These are phyloP conservation scores for Ustilago vetiveriae DNA, from an alignment of 1,284 basidiomycete genomes.

Conservation along the genomic window DNA sequence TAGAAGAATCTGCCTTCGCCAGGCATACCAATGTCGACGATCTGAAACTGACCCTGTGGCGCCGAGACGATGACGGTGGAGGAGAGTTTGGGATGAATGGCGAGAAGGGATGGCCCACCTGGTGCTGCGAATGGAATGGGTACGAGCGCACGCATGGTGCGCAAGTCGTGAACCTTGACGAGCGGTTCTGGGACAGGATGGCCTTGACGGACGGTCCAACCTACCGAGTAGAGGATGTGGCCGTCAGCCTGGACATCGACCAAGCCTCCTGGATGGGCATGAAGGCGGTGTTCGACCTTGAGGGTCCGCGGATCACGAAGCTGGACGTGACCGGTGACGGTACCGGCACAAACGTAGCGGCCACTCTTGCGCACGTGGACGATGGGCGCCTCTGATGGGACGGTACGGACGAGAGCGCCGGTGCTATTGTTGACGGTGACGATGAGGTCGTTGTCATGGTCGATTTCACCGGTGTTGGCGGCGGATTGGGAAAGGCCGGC, in stretches of 20 bases:
- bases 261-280: conserved; percentile 66
- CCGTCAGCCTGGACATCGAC: conserved; percentile 65
- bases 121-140: conserved; percentile 82
- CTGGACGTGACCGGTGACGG: conserved; percentile 61
- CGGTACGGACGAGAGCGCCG: conserved; percentile 54
- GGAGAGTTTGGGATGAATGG: conserved; percentile 80
- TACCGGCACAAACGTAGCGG: conserved; percentile 54
- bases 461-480: conserved; percentile 39
- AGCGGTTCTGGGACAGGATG: conserved; percentile 89
- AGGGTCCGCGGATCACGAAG: conserved; percentile 64
- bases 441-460: conserved; percentile 51
- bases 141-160: conserved; percentile 80
- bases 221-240: conserved; percentile 62
- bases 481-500: conserved; percentile 52
- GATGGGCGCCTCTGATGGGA: conserved; percentile 58
- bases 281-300: conserved; percentile 57
- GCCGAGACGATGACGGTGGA: conserved; percentile 84
- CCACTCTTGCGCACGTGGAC: conserved; percentile 57
- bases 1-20: conserved; percentile 77
- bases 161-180: conserved; percentile 90
- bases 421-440: conserved; percentile 58
- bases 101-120: conserved; percentile 85
- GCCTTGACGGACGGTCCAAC: conserved; percentile 73
- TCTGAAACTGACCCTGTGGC: conserved; percentile 85
- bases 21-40: conserved; percentile 82